Evolutionary conservation across 2,329 filamentous ascomycete genomes (phyloP).

Genomic region (Colletotrichum shisoi): DNA sequence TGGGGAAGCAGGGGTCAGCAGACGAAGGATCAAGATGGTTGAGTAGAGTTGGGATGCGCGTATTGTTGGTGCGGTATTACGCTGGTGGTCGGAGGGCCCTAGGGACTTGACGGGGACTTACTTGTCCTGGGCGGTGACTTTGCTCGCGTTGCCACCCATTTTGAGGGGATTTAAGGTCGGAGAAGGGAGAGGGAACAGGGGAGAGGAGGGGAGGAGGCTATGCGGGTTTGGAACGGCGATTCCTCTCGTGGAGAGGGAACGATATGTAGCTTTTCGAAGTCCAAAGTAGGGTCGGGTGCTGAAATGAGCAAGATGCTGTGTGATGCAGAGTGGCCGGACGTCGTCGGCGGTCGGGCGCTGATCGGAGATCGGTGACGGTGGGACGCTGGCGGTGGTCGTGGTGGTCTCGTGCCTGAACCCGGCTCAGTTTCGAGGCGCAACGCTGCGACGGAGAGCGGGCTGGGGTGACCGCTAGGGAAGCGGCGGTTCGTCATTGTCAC

Average conservation of each 20-base stretch:
- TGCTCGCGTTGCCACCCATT: conserved; percentile 66
- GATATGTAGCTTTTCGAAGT: neutral
- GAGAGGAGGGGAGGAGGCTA: neutral
- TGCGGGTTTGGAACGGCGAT: neutral
- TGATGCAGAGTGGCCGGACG: conserved; percentile 1
- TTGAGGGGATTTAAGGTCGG: conserved; percentile 16
- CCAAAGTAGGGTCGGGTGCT: neutral
- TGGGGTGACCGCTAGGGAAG: neutral
- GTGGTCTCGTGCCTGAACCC: conserved; percentile 34
- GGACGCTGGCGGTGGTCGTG: neutral
- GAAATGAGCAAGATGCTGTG: neutral
- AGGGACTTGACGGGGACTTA: conserved; percentile 53
- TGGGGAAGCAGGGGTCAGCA: conserved; percentile 2
- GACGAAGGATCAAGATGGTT: neutral
- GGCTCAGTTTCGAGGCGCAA: conserved; percentile 35
- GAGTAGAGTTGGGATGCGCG: conserved; percentile 33
- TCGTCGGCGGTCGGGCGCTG: conserved; percentile 25
- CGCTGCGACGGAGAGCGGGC: conserved; percentile 16
- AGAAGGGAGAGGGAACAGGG: neutral
- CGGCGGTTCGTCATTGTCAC: conserved; percentile 19
- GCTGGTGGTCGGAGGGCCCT: neutral
- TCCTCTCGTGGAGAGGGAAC: neutral
- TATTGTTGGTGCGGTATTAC: conserved; percentile 17
- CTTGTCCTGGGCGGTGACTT: conserved; percentile 82
- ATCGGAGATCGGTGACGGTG: conserved; percentile 16